A percentile compares a stretch with the other conserved stretches of the same genome.
phyloP scores from a whole-genome alignment of 116 monocot species.

The Iris pallida region DNA sequence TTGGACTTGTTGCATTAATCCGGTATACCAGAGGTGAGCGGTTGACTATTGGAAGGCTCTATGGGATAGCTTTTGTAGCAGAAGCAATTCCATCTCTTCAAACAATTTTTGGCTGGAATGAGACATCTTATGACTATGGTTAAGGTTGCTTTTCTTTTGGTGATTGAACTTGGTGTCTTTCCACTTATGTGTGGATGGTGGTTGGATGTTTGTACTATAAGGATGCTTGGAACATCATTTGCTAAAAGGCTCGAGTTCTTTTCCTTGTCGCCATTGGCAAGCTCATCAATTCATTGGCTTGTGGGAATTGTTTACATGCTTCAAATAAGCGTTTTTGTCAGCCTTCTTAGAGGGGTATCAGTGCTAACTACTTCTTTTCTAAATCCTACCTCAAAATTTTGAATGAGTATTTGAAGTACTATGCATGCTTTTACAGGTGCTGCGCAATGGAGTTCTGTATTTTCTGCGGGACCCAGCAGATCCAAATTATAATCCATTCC shows the following conservation, averaged over 20 bases:
- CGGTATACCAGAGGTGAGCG: slow-evolving; percentile 77
- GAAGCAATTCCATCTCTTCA: slow-evolving; percentile 76
- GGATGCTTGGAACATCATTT: slow-evolving; percentile 83
- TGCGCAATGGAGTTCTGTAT: slow-evolving; percentile 90
- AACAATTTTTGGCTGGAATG: slow-evolving; percentile 72
- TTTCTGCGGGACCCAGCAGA: slow-evolving; percentile 95
- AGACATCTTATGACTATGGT: slow-evolving; percentile 92
- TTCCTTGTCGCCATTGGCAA: slow-evolving; percentile 68
- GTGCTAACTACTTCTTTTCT: slow-evolving; percentile 1
- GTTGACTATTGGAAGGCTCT: slow-evolving; percentile 72
- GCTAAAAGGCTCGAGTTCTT: slow-evolving; percentile 87
- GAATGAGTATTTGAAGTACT: not conserved
- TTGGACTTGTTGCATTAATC: slow-evolving; percentile 75
- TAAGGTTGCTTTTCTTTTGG: slow-evolving; percentile 93
- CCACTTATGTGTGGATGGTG: slow-evolving; percentile 99
- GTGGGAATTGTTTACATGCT: slow-evolving; percentile 99
- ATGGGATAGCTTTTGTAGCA: slow-evolving; percentile 60
- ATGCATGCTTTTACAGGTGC: slow-evolving; percentile 40
- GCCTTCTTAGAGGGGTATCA: slow-evolving; percentile 92
- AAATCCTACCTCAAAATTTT: not conserved
- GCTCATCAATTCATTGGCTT: slow-evolving; percentile 90
- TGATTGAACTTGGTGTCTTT: slow-evolving; percentile 94
- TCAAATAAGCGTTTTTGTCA: slow-evolving; percentile 96
- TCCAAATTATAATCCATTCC: slow-evolving; percentile 97
- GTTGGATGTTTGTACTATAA: slow-evolving; percentile 94